Evolutionary conservation across 495 filamentous ascomycete species (phyloP).

Genomic region (Penicillium cinerascens): DNA sequence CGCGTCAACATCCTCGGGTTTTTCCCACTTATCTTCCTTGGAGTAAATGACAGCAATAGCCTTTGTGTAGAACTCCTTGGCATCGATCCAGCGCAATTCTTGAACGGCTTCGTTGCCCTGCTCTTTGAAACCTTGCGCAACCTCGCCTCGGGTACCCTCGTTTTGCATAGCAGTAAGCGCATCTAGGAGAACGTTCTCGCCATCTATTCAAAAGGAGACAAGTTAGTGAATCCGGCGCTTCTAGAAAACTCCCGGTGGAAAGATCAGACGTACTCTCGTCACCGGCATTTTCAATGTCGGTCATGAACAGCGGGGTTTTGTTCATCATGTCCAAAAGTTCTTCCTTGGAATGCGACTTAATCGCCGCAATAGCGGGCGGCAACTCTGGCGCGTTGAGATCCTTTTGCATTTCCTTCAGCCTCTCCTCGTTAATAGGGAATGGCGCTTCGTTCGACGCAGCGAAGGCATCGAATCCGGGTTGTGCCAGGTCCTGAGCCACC

Average conservation of each 20-base stretch:
- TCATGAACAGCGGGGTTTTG: slow-evolving; percentile 92
- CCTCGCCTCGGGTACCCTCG: slow-evolving; percentile 83
- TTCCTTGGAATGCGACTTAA: slow-evolving; percentile 60
- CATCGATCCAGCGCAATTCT: slow-evolving; percentile 72
- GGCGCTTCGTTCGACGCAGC: slow-evolving; percentile 33
- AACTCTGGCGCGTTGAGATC: slow-evolving; percentile 39
- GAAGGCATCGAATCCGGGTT: slow-evolving; percentile 23
- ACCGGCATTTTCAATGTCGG: slow-evolving; percentile 68
- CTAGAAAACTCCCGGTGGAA: background rate
- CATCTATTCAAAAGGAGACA: slow-evolving; percentile 29
- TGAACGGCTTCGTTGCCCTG: slow-evolving; percentile 86
- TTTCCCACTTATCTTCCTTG: slow-evolving; percentile 52
- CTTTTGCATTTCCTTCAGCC: slow-evolving; percentile 30
- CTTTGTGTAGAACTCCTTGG: slow-evolving; percentile 88
- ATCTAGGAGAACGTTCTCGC: slow-evolving; percentile 72
- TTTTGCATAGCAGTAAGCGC: slow-evolving; percentile 87
- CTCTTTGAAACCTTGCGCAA: slow-evolving; percentile 73
- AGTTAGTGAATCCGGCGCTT: background rate
- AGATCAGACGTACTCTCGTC: slow-evolving; percentile 45
- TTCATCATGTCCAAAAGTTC: slow-evolving; percentile 74
- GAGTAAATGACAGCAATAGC: slow-evolving; percentile 63
- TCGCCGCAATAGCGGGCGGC: slow-evolving; percentile 57
- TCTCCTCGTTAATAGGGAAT: slow-evolving; percentile 45
- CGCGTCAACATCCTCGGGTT: slow-evolving; percentile 43
- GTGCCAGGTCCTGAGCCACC: slow-evolving; percentile 13